Evolutionary conservation across 768 basidiomycete genomes (phyloP).

Genomic region (Phaffia australis): DNA sequence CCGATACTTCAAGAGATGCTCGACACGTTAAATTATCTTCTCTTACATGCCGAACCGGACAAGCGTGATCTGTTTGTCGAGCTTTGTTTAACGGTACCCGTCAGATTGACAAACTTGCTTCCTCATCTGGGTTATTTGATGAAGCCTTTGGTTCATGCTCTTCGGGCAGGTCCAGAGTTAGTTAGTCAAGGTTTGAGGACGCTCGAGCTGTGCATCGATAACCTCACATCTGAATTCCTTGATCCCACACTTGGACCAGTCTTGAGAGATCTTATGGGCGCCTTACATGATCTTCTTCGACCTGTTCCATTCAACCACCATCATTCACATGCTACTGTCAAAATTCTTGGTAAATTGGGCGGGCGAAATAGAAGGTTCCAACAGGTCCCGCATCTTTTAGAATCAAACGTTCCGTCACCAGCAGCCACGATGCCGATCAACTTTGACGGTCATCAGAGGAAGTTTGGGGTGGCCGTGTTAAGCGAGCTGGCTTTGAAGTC

Average conservation of each 20-base stretch:
- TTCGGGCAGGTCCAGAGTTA: slow-evolving; percentile 75
- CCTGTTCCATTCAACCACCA: slow-evolving; percentile 75
- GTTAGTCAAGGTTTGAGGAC: slow-evolving; percentile 92
- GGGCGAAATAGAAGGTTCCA: slow-evolving; percentile 82
- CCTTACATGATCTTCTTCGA: slow-evolving; percentile 78
- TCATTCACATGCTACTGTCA: slow-evolving; percentile 85
- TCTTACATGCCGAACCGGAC: slow-evolving; percentile 66
- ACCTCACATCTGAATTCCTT: slow-evolving; percentile 91
- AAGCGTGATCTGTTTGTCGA: slow-evolving; percentile 88
- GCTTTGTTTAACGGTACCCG: slow-evolving; percentile 88
- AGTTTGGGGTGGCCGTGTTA: slow-evolving; percentile 57
- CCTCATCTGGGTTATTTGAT: slow-evolving; percentile 91
- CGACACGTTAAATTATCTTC: slow-evolving; percentile 81
- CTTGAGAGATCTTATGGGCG: slow-evolving; percentile 85
- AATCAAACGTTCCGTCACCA: slow-evolving; percentile 59
- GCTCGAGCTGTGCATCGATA: slow-evolving; percentile 97
- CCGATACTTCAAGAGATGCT: slow-evolving; percentile 95
- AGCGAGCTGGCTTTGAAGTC: slow-evolving; percentile 55
- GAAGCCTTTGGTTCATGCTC: slow-evolving; percentile 85
- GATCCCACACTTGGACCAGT: slow-evolving; percentile 91
- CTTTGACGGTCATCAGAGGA: slow-evolving; percentile 55
- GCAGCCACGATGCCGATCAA: slow-evolving; percentile 56
- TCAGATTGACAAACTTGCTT: slow-evolving; percentile 86
- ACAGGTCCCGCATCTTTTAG: slow-evolving; percentile 63
- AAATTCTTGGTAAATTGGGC: slow-evolving; percentile 91